Base-by-base conservation (phyloP, 208 protist genomes). In the Giardia muris region DNA sequence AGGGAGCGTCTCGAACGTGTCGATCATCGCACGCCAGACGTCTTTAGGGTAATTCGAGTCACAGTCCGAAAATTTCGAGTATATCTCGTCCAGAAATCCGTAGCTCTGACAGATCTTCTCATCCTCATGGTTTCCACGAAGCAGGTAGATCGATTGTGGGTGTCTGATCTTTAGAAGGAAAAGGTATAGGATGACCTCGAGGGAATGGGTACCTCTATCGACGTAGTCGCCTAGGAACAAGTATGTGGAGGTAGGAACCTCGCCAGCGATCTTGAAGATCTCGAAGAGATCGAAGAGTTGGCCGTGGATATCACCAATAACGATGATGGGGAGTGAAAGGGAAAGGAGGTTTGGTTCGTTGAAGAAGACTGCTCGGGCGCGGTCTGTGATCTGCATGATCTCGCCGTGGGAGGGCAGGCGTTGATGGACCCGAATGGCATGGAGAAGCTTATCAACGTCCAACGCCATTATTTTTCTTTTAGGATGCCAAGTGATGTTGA, bases 291-390 rank as follows among this genome's bases (percentile, higher is more conserved):
- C 98, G 93, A 96, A 98, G 90, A 99, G 99, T 95, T 99, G 98
- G 0, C 98, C 98, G 94, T 99, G 98, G 67, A 99, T 98, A 94
- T 99, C 98, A 39, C 98, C 98, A 94, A 97, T 98, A 0, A 99
- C 96, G 0, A 97, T 99, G 0, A 99, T 97, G 0, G 98, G 98
- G 30, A 92, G 30, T 4, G 39, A 1, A 0, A 92, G 39, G 19
- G 39, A 30, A 4, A 93, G 4, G n/a, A 94, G 46, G 67, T 92
- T 94, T 22, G 88, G 46, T 92, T 94, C 93, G 4, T 43, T 89
- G 86, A 89, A 45, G 42, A 89, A 89, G 4, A 89, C 42, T 4
- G 4, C 4, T 45, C 86, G 4, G 42, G 45, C 86, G 19, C 4
- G 3, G 86, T 89, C 86, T 4, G 86, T 89, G 19, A 43, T 3